Base-by-base conservation (phyloP, 2,329 filamentous ascomycete species). In the Alternaria hordeiaustralica region DNA sequence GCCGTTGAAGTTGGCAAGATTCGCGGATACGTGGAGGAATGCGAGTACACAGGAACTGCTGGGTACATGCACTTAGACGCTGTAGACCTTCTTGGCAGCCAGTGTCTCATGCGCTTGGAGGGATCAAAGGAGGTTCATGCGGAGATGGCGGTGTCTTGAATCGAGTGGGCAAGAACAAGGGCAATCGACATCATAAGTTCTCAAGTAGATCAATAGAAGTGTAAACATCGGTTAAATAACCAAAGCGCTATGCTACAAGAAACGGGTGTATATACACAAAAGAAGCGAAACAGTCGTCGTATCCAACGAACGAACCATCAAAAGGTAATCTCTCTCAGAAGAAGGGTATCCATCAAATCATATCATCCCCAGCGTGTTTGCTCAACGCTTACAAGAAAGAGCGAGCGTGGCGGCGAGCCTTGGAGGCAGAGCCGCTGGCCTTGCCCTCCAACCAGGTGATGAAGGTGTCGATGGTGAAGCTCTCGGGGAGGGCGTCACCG, bases 381-480 rank as follows among this genome's bases (percentile, higher is more conserved):
- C 15, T 18, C 36, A 2, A 44, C 53, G 26, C 41, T 56, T 69
- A 73, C 18, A 66, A 65, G 57, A 76, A 68, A 47, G 70, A 55
- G 59, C 74, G 74, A 41, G 75, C 70, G 51, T 77, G 73, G 57
- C 73, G 75, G 61, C 74, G 72, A 47, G 67, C 68, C 64, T 74
- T 73, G 62, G 57, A 57, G 11, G 69, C 51, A 30, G 68, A 60
- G 12, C 60, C 57, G 56, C 65, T 65, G 13, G 64, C 61, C 72
- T 72, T 69, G 47, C 69, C 65, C 71, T 76, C 69, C 49, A 79
- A 70, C 76, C 76, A 79, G 2, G 70, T 61, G 58, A 79, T 75
- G 66, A 79, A 76, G 23, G 73, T 73, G 44, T 76, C 71, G 46
- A 78, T 55, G 49, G 76, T 79, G 73, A 78, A 79, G 61, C 69